phyloP scores from a whole-genome alignment of 768 basidiomycete genomes.

The Macrolepiota albuminosa region DNA sequence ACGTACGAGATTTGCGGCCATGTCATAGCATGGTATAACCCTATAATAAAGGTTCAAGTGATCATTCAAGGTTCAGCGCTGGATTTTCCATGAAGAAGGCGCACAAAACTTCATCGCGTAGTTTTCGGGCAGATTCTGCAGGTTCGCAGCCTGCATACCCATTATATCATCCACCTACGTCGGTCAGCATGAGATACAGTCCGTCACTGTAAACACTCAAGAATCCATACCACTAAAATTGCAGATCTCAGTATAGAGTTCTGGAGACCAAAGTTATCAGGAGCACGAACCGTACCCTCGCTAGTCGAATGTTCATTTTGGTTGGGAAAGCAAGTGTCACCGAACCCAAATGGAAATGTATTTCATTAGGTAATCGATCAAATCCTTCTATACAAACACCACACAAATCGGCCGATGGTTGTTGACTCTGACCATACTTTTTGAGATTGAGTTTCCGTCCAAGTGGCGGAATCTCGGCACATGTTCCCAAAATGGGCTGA shows the following conservation, averaged over 20 bases:
- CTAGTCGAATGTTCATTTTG: slow-evolving; percentile 47
- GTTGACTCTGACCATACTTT: too few relatives aligned
- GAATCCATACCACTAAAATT: neutral
- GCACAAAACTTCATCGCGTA: slow-evolving; percentile 78
- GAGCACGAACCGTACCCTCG: slow-evolving; percentile 30
- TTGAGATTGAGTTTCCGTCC: too few relatives aligned
- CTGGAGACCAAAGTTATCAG: slow-evolving; percentile 3
- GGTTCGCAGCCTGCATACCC: slow-evolving; percentile 92
- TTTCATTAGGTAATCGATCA: neutral
- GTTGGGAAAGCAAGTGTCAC: neutral
- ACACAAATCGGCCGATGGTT: too few relatives aligned
- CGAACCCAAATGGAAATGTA: neutral
- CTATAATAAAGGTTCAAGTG: slow-evolving; percentile 30
- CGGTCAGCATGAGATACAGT: neutral
- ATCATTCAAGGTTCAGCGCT: neutral
- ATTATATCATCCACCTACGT: slow-evolving; percentile 77
- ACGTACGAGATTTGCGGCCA: slow-evolving; percentile 95
- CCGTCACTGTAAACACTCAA: neutral
- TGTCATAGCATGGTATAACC: slow-evolving; percentile 84
- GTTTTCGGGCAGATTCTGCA: slow-evolving; percentile 92
- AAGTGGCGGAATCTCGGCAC: neutral
- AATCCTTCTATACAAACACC: neutral
- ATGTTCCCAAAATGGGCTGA: neutral
- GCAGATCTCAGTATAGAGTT: neutral
- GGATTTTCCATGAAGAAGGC: slow-evolving; percentile 14